Conservation (phyloP, 2,329 filamentous ascomycete genomes). For the Neophaeococcomyces mojaviensis region DNA sequence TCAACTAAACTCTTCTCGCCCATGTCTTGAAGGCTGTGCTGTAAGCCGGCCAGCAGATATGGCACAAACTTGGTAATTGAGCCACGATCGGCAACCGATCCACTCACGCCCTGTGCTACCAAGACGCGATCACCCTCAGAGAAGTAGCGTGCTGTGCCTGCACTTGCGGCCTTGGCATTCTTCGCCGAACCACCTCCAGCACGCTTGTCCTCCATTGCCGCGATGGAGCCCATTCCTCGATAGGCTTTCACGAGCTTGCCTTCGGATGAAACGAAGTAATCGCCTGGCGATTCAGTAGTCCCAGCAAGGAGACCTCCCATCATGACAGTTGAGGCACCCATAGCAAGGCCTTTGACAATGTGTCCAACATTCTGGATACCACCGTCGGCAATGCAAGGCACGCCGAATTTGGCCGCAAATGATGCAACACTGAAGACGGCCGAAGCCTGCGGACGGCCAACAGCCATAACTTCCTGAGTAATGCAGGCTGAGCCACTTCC, state of each 20-base stretch:
- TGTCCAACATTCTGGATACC: constrained; percentile 98
- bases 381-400: constrained; percentile 95
- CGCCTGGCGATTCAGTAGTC: constrained; percentile 93
- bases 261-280: constrained; percentile 91
- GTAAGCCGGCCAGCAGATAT: constrained; percentile 88
- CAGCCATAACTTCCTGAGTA: constrained; percentile 99
- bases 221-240: constrained; percentile 97
- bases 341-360: constrained; percentile 94
- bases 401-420: constrained; percentile 87
- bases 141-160: constrained; percentile 95
- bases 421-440: constrained; percentile 82
- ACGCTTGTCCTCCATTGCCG: constrained; percentile 99
- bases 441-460: constrained; percentile 90
- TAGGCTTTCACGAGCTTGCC: constrained; percentile 99
- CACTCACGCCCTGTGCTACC: constrained; percentile 93
- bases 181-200: constrained; percentile 62
- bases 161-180: constrained; percentile 67
- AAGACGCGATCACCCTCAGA: constrained; percentile 91
- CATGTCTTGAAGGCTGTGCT: constrained; percentile 96
- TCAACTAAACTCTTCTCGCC: constrained; percentile 72
- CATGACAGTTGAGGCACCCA: constrained; percentile 95
- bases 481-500: constrained; percentile 97
- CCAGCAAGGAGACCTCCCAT: constrained; percentile 97
- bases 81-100: constrained; percentile 51
- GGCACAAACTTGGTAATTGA: constrained; percentile 93